Evolutionary conservation across 1,139 yeast genomes (phyloP), one percentile per base, ranked within the genome.

Genomic region (Zhuliangozyma parablackwelliae): DNA sequence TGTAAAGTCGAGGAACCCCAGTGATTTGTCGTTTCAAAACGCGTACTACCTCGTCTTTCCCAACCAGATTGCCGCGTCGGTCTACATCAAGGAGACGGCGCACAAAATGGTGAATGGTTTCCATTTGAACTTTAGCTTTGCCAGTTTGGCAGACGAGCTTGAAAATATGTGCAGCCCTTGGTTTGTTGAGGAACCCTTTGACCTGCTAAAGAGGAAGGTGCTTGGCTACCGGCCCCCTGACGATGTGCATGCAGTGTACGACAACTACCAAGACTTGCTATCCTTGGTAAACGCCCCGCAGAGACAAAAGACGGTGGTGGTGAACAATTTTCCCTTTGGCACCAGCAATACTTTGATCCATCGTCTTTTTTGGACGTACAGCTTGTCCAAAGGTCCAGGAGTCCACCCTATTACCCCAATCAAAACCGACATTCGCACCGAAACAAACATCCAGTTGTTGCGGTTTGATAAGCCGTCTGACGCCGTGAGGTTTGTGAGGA

Each of bases 31-130:
- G 24, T 71, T 74, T 30, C 57, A 65, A 44, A 69, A 72, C 33
- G 67, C 72, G 2, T 80, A 79, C 51, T 80, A 70, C 49, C 57
- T 82, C 29, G 53, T 75, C 3, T 82, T 82, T 48, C 61, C 65
- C 5, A 57, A 61, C 30, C 54, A 58, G 34, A 60, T 64, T 26
- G 72, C 72, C 20, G 86, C 87, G 0, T 65, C 76, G 24, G 61
- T 64, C 3, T 82, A 72, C 51, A 61, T 59, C 49, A 48, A 63
- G 12, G 83, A 78, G 48, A 75, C 82, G 0, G 42, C 53, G 5
- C 67, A 69, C 5, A 67, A 72, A 35, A 62, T 65, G 36, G 50
- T 80, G 28, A 75, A 80, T 46, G 87, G 87, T 1, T 49, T 70
- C 30, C 64, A 62, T 20, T 48, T 78, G 23, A 56, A 65, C 20